Percentiles rank a stretch among this genome's conserved stretches.
Evolutionary conservation across 306 rosid species (phyloP).

Genomic region (Quercus aquifolioides): DNA sequence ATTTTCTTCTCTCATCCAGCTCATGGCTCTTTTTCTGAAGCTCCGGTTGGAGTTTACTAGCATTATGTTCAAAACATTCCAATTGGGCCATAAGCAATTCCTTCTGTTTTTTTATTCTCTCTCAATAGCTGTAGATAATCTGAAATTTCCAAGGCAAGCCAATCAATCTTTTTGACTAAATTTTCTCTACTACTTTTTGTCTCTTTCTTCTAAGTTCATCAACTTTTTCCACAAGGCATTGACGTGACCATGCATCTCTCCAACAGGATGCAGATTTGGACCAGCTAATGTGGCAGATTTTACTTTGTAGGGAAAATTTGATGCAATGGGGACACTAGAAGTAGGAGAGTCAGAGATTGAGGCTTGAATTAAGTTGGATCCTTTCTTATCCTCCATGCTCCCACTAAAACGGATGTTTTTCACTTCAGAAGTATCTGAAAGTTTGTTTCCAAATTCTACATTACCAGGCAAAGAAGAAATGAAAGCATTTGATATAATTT

Average conservation of each 20-base stretch:
- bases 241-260: constrained; percentile 63
- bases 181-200: no score
- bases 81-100: no score
- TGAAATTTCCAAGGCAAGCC: no score
- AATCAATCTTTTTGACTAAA: no score
- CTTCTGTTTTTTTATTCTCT: no score
- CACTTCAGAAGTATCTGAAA: constrained; percentile 35
- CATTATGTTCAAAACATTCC: no score
- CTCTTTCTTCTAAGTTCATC: no score
- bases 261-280: constrained; percentile 68
- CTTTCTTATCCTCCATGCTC: constrained; percentile 32
- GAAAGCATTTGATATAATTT: constrained; percentile 11
- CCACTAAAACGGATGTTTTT: constrained; percentile 21
- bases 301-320: constrained; percentile 34
- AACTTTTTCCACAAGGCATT: constrained; percentile 28
- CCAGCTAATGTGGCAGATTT: constrained; percentile 47
- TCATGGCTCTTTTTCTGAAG: no score
- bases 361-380: constrained; percentile 18
- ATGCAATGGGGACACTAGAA: constrained; percentile 26
- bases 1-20: constrained; percentile 5
- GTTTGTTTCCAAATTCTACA: constrained; percentile 42
- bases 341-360: constrained; percentile 24
- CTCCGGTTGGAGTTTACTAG: no score
- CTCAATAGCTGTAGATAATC: no score
- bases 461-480: constrained; percentile 3